Percentiles rank a stretch among this genome's conserved stretches.
Conservation (phyloP, 306 rosid genomes). For the Leucaena leucocephala region DNA sequence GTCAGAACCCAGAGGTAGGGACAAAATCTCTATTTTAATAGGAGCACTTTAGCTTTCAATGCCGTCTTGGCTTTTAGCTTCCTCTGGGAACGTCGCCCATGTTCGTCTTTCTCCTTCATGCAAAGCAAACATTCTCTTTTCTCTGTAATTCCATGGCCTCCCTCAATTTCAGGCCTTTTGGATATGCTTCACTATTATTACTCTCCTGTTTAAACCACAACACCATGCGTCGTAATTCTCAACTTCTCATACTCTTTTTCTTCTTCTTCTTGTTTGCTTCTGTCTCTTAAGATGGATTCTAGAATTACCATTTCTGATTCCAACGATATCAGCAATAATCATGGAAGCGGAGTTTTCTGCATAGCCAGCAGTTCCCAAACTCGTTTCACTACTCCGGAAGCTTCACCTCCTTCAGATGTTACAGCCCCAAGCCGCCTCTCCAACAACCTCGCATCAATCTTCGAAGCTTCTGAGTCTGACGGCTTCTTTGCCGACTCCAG, state of each 20-base stretch:
- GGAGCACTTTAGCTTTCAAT: background rate
- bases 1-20: too few species aligned
- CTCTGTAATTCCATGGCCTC: slow-evolving; percentile 5
- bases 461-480: slow-evolving; percentile 26
- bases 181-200: background rate
- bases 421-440: slow-evolving; percentile 49
- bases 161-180: background rate
- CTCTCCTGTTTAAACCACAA: background rate
- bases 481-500: slow-evolving; percentile 55
- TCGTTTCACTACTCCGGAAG: slow-evolving; percentile 5
- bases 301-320: slow-evolving; percentile 37
- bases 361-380: slow-evolving; percentile 13
- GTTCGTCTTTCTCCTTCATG: background rate
- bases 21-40: too few species aligned
- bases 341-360: slow-evolving; percentile 33
- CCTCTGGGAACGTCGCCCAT: background rate
- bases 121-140: background rate
- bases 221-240: background rate
- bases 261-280: background rate
- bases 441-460: slow-evolving; percentile 43
- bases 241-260: too few species aligned
- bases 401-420: slow-evolving; percentile 21
- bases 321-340: slow-evolving; percentile 46
- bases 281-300: slow-evolving; percentile 34
- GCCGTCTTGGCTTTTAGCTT: background rate